Evolutionary conservation across 1,139 yeast genomes (phyloP).

Genomic region (Protomyces inouyei): DNA sequence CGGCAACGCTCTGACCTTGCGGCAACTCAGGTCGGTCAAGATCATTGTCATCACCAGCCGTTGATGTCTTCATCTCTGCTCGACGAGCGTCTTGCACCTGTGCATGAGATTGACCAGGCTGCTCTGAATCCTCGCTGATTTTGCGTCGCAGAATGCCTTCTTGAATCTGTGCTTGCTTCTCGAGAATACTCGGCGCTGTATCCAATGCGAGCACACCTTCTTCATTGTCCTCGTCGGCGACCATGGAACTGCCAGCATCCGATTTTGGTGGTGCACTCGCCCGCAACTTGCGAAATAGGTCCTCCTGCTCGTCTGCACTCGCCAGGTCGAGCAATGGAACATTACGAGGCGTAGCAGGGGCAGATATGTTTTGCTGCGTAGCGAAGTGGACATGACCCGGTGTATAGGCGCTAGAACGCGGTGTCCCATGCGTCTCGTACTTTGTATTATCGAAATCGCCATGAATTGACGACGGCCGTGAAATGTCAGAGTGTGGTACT

Average conservation of each 20-base stretch:
- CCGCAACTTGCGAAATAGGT: constrained; percentile 17
- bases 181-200: constrained; percentile 15
- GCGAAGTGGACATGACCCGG: constrained; percentile 12
- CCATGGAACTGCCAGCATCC: constrained; percentile 25
- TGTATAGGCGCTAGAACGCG: constrained; percentile 3
- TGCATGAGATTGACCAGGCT: neutral
- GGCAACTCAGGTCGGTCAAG: neutral
- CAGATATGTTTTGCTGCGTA: neutral
- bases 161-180: constrained; percentile 17
- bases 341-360: constrained; percentile 21
- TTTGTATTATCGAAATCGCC: constrained; percentile 1
- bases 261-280: constrained; percentile 23
- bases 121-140: constrained; percentile 23
- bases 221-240: constrained; percentile 19
- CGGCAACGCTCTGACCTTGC: neutral
- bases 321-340: constrained; percentile 16
- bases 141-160: constrained; percentile 19
- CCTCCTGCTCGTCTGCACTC: constrained; percentile 17
- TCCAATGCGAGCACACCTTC: constrained; percentile 16
- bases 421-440: constrained; percentile 16
- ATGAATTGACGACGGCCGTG: constrained; percentile 16
- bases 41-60: neutral
- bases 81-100: neutral
- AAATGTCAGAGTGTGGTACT: neutral
- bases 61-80: neutral